phyloP scores from a whole-genome alignment of 768 basidiomycete species.

The Lactarius sanguifluus region DNA sequence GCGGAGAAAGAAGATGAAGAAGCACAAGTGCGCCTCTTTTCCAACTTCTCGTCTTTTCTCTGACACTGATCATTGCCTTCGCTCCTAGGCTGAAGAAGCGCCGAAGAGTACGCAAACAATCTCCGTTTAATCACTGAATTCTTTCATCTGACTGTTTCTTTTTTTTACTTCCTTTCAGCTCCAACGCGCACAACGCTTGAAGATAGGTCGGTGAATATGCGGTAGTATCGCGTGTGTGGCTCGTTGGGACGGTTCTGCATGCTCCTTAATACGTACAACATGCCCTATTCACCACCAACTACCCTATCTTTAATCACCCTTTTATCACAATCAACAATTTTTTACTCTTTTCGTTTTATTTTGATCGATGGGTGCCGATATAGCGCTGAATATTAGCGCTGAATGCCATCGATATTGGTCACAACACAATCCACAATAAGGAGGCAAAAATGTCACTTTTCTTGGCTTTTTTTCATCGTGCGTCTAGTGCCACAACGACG shows the following conservation, averaged over 20 bases:
- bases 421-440: not conserved
- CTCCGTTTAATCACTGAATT: not conserved
- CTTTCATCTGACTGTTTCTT: not conserved
- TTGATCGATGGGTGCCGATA: not conserved
- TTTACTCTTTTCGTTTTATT: not conserved
- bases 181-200: slow-evolving; percentile 28
- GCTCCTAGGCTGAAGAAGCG: slow-evolving; percentile 78
- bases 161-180: slow-evolving; percentile 8
- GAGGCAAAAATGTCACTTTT: not conserved
- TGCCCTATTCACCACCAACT: not conserved
- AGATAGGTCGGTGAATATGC: slow-evolving; percentile 25
- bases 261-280: slow-evolving; percentile 5
- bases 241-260: slow-evolving; percentile 6
- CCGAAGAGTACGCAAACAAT: slow-evolving; percentile 62
- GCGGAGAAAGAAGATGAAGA: slow-evolving; percentile 92
- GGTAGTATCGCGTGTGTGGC: not conserved
- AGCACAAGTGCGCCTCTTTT: slow-evolving; percentile 75
- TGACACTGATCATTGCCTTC: slow-evolving; percentile 6
- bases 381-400: not conserved
- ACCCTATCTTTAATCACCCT: not conserved
- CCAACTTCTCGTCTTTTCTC: slow-evolving; percentile 12
- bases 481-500: not conserved
- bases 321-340: not conserved
- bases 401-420: too few species aligned
- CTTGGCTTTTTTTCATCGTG: too few species aligned